Base-by-base conservation (phyloP, 192 early-diverging fungal species). In the Backusella luteola region DNA sequence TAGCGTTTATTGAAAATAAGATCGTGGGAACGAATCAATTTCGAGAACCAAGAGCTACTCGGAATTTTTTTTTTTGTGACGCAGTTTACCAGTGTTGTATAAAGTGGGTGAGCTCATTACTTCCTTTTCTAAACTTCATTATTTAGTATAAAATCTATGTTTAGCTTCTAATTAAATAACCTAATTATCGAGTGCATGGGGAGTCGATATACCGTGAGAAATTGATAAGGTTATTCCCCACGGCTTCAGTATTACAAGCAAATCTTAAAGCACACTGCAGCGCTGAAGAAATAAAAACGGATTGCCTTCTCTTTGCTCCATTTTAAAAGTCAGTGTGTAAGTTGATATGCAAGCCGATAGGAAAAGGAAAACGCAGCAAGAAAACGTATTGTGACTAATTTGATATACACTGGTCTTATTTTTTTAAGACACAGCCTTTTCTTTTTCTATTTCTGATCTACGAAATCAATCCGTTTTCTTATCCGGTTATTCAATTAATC, bases 1-100 rank as follows among this genome's bases (percentile, higher is more conserved):
- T 26, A 49, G 53, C 53, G 53, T 59, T 26, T 59, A 59, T 59
- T 59, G 42, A 59, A 59, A 59, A 59, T 21, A 59, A 59, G 53
- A 29, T 59, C 21, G 53, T 59, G 53, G 1, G 53, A 59, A 59
- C 53, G 53, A 59, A 59, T 59, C 53, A 59, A 59, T 59, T 59
- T 26, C 23, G 53, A 59, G 53, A 59, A 59, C 23, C 23, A 59
- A 59, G 52, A 59, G 23, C 9, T 26, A 59, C 53, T 59, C 53
- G 53, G 53, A 59, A 59, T 23, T 59, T 59, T 59, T 59, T 59
- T 59, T 59, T 59, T 59, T 29, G 9, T 59, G 53, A 56, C 9
- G 14, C 44, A 49, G 44, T 6, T 49, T 17, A 49, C 44, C 17
- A 6, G 23, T 59, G 23, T 59, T 21, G 21, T 26, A 23, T 26